Evolutionary conservation across 345 rosid genomes (phyloP).

Genomic region (Zanthoxylum bungeanum): DNA sequence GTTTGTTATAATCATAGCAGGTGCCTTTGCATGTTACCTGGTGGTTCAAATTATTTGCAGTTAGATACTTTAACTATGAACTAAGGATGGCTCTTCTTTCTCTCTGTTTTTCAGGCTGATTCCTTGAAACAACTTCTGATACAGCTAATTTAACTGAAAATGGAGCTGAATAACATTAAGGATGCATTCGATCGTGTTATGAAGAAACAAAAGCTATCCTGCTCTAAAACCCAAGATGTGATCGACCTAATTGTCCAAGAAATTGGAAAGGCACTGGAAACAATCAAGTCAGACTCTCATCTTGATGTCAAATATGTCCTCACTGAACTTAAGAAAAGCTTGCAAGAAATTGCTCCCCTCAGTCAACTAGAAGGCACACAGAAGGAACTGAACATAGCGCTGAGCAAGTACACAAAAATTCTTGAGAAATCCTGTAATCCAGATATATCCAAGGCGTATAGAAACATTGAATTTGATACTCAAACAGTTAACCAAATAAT

Average conservation of each 20-base stretch:
- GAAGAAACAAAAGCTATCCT: constrained; percentile 66
- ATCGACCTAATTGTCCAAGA: constrained; percentile 48
- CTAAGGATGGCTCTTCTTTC: neutral
- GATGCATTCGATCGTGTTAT: constrained; percentile 80
- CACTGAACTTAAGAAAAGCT: constrained; percentile 39
- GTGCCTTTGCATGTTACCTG: too few relatives aligned
- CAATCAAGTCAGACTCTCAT: constrained; percentile 21
- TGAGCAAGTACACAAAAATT: constrained; percentile 58
- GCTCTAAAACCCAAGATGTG: constrained; percentile 51
- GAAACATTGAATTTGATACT: constrained; percentile 55
- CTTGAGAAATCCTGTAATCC: constrained; percentile 60
- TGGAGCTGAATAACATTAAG: constrained; percentile 71
- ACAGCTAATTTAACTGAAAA: constrained; percentile 21
- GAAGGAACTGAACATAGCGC: constrained; percentile 59
- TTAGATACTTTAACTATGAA: neutral
- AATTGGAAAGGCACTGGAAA: constrained; percentile 42
- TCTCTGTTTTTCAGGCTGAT: neutral
- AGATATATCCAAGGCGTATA: constrained; percentile 64
- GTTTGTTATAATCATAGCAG: too few relatives aligned
- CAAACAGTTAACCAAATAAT: constrained; percentile 58
- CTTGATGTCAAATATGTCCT: constrained; percentile 34
- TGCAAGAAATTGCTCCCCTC: constrained; percentile 42
- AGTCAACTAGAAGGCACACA: constrained; percentile 52
- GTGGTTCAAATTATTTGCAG: constrained; percentile 1
- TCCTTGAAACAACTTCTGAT: neutral